Evolutionary conservation across 345 rosid genomes (phyloP).

Genomic region (Dipteronia sinensis): DNA sequence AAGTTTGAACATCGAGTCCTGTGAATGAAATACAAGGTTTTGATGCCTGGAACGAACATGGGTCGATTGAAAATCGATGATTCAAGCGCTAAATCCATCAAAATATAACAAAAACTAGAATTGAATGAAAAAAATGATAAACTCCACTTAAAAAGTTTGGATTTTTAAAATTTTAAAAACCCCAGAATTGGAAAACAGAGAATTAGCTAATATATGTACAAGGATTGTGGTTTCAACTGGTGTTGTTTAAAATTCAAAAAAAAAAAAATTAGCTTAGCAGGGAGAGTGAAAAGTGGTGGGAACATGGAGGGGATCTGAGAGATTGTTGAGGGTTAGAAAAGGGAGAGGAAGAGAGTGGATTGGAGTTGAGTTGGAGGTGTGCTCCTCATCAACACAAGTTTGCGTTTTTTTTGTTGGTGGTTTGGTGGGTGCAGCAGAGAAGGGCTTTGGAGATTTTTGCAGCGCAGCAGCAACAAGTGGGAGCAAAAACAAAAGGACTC

Average conservation of each 20-base stretch:
- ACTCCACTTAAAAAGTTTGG: too few species aligned
- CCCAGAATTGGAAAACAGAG: neutral
- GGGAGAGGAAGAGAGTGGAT: neutral
- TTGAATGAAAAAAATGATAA: neutral
- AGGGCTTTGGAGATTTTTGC: neutral
- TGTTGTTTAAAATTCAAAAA: neutral
- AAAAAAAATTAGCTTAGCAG: too few species aligned
- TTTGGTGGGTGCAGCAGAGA: neutral
- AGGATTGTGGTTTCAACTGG: neutral
- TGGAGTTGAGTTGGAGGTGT: neutral
- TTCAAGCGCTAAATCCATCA: constrained; percentile 51
- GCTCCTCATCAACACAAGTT: neutral
- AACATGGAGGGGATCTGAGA: neutral
- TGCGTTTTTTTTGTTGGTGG: neutral
- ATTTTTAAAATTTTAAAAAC: neutral
- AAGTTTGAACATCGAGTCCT: constrained; percentile 36
- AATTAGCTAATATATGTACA: neutral
- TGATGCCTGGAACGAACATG: constrained; percentile 29
- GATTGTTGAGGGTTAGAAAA: neutral
- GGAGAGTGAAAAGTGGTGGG: neutral
- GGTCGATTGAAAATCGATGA: constrained; percentile 51
- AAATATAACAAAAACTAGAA: neutral
- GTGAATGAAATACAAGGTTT: constrained; percentile 30
- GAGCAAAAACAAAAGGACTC: neutral
- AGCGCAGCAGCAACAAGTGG: neutral